Conservation (phyloP, 768 basidiomycete genomes). For the Crepidotus variabilis region DNA sequence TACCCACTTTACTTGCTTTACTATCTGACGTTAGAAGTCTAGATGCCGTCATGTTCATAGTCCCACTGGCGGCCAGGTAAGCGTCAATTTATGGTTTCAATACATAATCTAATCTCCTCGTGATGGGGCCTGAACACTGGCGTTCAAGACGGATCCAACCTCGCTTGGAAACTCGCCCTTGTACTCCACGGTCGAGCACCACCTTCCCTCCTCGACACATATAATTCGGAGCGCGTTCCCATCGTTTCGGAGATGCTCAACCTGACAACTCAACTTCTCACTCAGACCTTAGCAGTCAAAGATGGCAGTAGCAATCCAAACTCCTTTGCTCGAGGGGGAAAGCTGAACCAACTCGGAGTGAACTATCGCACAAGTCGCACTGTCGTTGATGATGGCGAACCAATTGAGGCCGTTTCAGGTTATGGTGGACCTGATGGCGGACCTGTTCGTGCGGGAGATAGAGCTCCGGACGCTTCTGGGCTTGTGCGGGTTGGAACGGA, state of each 20-base stretch:
- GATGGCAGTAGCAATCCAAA: conserved; percentile 13
- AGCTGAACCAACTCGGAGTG: conserved; percentile 37
- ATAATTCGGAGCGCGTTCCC: conserved; percentile 28
- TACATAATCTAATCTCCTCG: not conserved
- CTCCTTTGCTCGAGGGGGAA: conserved; percentile 16
- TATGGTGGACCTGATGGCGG: conserved; percentile 24
- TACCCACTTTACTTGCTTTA: too few species aligned
- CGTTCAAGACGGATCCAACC: conserved; percentile 27
- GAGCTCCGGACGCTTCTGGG: conserved; percentile 41
- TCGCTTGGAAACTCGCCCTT: conserved; percentile 30
- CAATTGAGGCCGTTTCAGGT: conserved; percentile 14
- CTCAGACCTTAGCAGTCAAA: conserved; percentile 10
- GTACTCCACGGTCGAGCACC: conserved; percentile 19
- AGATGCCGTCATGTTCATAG: conserved; percentile 33
- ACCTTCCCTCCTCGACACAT: conserved; percentile 24
- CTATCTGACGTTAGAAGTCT: not conserved
- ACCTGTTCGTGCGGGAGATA: conserved; percentile 34
- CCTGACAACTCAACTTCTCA: conserved; percentile 22
- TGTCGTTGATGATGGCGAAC: conserved; percentile 34
- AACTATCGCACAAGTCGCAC: conserved; percentile 52
- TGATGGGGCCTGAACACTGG: conserved; percentile 22
- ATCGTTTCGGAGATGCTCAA: conserved; percentile 34
- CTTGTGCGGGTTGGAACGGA: conserved; percentile 5
- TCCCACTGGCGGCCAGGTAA: conserved; percentile 27
- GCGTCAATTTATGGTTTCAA: not conserved